A percentile compares a stretch with the other conserved stretches of the same genome.
Evolutionary conservation across 306 rosid species (phyloP).

Genomic region (Begonia masoniana): DNA sequence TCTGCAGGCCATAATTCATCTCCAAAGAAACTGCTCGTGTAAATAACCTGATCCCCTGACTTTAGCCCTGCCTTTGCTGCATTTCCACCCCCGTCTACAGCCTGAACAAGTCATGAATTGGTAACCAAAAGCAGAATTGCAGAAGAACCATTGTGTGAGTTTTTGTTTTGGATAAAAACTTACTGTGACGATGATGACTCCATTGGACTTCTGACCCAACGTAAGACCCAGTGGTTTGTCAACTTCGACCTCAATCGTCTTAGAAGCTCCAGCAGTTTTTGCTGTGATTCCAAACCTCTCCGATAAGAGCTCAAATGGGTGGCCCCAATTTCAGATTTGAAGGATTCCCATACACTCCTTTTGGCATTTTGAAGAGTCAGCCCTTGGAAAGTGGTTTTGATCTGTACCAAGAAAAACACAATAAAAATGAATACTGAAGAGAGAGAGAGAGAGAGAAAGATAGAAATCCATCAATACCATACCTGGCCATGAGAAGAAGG

Average conservation of each 20-base stretch:
- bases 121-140: too few species aligned
- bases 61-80: conserved; percentile 92
- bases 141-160: too few species aligned
- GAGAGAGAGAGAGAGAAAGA: neutral
- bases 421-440: neutral
- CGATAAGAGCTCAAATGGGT: conserved; percentile 13
- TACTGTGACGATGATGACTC: conserved; percentile 72
- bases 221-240: conserved; percentile 98
- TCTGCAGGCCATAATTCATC: conserved; percentile 99
- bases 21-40: conserved; percentile 97
- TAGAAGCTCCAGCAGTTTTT: conserved; percentile 77
- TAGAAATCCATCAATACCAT: neutral
- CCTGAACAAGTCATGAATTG: conserved; percentile 23
- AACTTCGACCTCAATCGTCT: conserved; percentile 76
- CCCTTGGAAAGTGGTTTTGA: conserved; percentile 52
- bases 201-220: conserved; percentile 77
- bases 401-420: conserved; percentile 18
- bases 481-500: neutral
- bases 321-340: conserved; percentile 16
- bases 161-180: conserved; percentile 9
- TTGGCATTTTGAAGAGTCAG: conserved; percentile 61
- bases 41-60: conserved; percentile 81
- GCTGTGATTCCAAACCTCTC: conserved; percentile 50
- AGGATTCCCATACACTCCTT: conserved; percentile 30
- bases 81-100: conserved; percentile 90